A percentile compares a stretch with the other conserved stretches of the same genome.
Evolutionary conservation across 2,329 filamentous ascomycete genomes (phyloP).

Genomic region (Pezicula neosporulosa): DNA sequence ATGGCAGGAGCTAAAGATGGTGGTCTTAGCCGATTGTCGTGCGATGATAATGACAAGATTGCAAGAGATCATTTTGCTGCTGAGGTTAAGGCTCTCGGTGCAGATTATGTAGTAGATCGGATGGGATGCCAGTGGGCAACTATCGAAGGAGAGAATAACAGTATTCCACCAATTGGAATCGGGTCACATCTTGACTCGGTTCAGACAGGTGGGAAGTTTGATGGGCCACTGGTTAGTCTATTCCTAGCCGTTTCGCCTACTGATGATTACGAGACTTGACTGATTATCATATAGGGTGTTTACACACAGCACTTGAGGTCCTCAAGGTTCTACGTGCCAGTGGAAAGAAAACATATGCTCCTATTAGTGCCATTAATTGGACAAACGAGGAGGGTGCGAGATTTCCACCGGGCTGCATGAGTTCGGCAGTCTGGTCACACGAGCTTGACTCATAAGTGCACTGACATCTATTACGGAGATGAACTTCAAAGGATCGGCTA

Average conservation of each 20-base stretch:
- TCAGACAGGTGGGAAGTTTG: constrained; percentile 66
- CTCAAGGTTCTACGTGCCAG: constrained; percentile 65
- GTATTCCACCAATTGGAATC: constrained; percentile 5
- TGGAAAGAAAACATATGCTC: constrained; percentile 61
- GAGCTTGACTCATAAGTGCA: constrained; percentile 57
- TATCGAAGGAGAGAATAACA: constrained; percentile 5
- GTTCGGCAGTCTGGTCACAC: constrained; percentile 74
- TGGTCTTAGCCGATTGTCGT: constrained; percentile 5
- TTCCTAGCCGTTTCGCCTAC: no score
- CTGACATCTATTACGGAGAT: constrained; percentile 36
- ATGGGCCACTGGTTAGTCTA: constrained; percentile 56
- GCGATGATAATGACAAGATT: constrained; percentile 8
- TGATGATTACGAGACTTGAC: no score
- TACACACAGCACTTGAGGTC: constrained; percentile 66
- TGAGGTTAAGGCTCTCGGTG: constrained; percentile 1
- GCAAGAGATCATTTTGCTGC: constrained; percentile 5
- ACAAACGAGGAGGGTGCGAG: constrained; percentile 68
- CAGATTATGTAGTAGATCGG: constrained; percentile 3
- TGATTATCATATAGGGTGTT: constrained; percentile 44
- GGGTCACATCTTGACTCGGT: constrained; percentile 6
- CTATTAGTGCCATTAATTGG: constrained; percentile 43
- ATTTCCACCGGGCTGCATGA: constrained; percentile 69
- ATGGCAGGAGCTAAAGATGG: constrained; percentile 6
- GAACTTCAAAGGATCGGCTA: constrained; percentile 71
- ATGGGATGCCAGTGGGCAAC: constrained; percentile 7